Percentiles rank a stretch among this genome's conserved stretches.
Conservation (phyloP, 73 alveolate genomes). For the Breviolum minutum region DNA sequence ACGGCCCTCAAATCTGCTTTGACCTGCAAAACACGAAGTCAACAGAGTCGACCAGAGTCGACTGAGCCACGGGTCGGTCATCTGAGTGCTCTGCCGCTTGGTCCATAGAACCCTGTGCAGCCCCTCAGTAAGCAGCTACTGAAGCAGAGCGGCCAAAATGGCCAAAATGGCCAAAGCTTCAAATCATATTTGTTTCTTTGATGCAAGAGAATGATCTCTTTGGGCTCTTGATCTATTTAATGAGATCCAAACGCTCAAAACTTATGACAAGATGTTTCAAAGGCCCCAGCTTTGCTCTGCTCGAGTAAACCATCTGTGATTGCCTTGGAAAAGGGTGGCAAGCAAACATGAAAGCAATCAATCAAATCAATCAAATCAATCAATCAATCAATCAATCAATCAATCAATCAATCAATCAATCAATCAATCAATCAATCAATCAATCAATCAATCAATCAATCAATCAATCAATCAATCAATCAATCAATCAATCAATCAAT, state of each 20-base stretch:
- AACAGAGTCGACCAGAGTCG: no score
- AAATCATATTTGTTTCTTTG: no score
- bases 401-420: not conserved
- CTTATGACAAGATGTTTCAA: not conserved
- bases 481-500: no score
- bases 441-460: no score
- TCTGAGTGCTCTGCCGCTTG: constrained; percentile 14
- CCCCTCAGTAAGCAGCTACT: constrained; percentile 7
- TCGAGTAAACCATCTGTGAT: constrained; percentile 16
- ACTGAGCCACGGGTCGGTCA: no score
- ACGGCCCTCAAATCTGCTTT: constrained; percentile 81
- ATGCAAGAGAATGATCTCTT: no score
- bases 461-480: no score
- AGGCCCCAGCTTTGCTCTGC: constrained; percentile 37
- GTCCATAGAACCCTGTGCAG: constrained; percentile 86
- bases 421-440: no score
- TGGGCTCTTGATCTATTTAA: not conserved
- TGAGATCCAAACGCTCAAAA: not conserved
- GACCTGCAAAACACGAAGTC: not conserved
- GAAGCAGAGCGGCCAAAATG: not conserved
- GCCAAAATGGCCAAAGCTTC: no score
- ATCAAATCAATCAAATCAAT: not conserved
- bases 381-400: no score
- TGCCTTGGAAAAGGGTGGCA: not conserved
- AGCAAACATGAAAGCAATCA: not conserved